Evolutionary conservation across 2,329 filamentous ascomycete species (phyloP).

Genomic region (Verticillium albo-atrum): DNA sequence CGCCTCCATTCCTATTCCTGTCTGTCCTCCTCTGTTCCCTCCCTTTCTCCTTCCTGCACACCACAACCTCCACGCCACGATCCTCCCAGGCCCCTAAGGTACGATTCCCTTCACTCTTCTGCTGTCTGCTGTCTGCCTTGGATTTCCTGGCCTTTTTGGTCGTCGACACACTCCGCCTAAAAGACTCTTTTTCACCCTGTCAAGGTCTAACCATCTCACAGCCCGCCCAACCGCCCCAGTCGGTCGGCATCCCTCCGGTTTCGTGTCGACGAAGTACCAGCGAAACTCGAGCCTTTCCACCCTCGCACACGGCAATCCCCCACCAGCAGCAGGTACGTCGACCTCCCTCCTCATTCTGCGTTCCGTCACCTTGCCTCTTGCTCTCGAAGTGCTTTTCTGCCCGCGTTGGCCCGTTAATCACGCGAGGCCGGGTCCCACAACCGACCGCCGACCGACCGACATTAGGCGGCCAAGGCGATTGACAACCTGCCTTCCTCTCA

Average conservation of each 20-base stretch:
- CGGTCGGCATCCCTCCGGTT: neutral
- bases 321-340: neutral
- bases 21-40: neutral
- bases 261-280: neutral
- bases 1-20: neutral
- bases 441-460: neutral
- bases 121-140: neutral
- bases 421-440: neutral
- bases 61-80: constrained; percentile 10
- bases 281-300: neutral
- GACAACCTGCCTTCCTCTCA: neutral
- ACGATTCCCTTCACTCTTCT: neutral
- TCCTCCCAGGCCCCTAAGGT: constrained; percentile 11
- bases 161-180: neutral
- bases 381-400: neutral
- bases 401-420: neutral
- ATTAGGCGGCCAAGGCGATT: neutral
- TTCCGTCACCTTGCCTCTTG: neutral
- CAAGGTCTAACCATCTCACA: neutral
- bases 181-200: neutral
- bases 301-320: neutral
- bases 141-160: neutral
- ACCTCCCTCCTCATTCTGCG: neutral
- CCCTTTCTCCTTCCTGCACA: constrained; percentile 7
- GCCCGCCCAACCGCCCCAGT: neutral